These are phyloP conservation scores for Kluyveromyces sp. DNA, from an alignment of 1,139 yeast genomes.

Conservation along the genomic window DNA sequence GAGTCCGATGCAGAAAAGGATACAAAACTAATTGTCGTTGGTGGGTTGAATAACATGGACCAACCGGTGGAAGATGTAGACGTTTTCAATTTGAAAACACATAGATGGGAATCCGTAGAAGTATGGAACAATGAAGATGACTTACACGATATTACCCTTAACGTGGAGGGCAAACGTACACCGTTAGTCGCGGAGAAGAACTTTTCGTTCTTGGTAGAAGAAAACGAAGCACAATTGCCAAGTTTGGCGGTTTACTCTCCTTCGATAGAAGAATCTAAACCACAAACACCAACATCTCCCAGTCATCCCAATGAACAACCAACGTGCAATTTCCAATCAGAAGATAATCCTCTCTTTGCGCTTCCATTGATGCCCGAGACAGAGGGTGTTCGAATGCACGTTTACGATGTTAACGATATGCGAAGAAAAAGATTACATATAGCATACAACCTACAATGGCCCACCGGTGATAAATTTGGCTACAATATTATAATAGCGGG, in stretches of 20 bases:
- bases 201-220: conserved; percentile 21
- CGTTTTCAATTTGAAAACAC: conserved; percentile 46
- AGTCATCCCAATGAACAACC: no score
- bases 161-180: conserved; percentile 19
- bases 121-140: conserved; percentile 1
- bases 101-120: conserved; percentile 36
- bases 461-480: conserved; percentile 58
- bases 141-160: conserved; percentile 13
- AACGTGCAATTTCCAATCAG: neutral
- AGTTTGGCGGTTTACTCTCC: conserved; percentile 23
- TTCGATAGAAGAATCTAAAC: neutral
- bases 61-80: conserved; percentile 38
- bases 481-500: conserved; percentile 57
- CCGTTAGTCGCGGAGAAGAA: conserved; percentile 16
- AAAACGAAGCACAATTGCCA: conserved; percentile 25
- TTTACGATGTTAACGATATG: conserved; percentile 10
- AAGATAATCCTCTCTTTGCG: conserved; percentile 25
- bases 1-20: conserved; percentile 40
- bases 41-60: conserved; percentile 48
- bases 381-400: conserved; percentile 25
- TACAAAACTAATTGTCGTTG: conserved; percentile 50
- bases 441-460: conserved; percentile 38
- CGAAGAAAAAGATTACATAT: conserved; percentile 23
- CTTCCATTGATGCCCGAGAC: conserved; percentile 28
- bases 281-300: neutral